phyloP scores from a whole-genome alignment of 148 eudicot genomes.

The Camellia granthamiana region DNA sequence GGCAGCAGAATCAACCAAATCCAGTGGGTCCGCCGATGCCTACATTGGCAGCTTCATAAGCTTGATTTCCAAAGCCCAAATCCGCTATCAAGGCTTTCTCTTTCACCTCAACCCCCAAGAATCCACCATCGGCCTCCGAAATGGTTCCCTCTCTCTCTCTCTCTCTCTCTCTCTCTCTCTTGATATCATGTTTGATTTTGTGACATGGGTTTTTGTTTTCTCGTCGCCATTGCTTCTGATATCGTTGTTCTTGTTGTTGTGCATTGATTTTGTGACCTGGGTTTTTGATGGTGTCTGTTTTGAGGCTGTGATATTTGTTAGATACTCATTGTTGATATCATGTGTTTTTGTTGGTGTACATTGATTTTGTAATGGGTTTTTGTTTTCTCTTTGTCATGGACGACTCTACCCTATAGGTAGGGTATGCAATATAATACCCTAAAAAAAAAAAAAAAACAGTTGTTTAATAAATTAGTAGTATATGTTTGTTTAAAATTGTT shows the following conservation, averaged over 20 bases:
- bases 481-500: too few species aligned
- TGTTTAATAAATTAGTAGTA: too few species aligned
- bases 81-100: conserved; percentile 65
- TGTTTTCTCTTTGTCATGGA: not conserved
- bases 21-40: conserved; percentile 30
- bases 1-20: conserved; percentile 33
- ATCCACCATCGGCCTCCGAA: conserved; percentile 56
- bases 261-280: not conserved
- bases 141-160: conserved; percentile 28
- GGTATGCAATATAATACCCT: too few species aligned
- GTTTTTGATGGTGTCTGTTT: not conserved
- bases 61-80: conserved; percentile 55
- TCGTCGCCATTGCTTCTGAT: not conserved
- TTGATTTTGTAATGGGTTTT: not conserved
- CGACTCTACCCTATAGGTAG: too few species aligned
- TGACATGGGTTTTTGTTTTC: not conserved
- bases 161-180: not conserved
- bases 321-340: not conserved
- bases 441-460: too few species aligned
- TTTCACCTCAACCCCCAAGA: conserved; percentile 47
- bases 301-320: not conserved
- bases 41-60: conserved; percentile 55
- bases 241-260: not conserved
- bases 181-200: not conserved
- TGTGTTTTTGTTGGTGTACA: too few species aligned